Evolutionary conservation across 2,329 filamentous ascomycete species (phyloP).

Genomic region (Curvularia lunata): DNA sequence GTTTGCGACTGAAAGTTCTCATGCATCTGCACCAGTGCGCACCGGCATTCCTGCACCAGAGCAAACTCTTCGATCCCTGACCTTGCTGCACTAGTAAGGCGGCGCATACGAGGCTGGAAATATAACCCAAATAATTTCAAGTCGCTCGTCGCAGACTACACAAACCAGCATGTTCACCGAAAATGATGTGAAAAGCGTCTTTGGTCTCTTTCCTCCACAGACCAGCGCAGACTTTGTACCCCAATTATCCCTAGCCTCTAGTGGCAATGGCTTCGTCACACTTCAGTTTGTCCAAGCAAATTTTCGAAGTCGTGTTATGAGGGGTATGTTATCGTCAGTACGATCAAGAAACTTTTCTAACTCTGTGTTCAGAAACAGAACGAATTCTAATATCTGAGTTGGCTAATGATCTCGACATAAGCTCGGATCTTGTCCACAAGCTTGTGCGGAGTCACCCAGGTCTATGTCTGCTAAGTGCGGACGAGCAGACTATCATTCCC

Average conservation of each 20-base stretch:
- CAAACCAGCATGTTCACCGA: constrained; percentile 39
- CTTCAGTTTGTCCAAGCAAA: constrained; percentile 25
- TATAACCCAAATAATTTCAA: not conserved
- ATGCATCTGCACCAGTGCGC: not conserved
- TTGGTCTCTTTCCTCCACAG: constrained; percentile 30
- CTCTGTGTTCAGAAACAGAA: constrained; percentile 12
- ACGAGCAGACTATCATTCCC: constrained; percentile 33
- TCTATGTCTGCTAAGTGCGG: constrained; percentile 34
- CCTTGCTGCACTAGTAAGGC: not conserved
- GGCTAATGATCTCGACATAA: constrained; percentile 29
- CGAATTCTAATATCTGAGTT: constrained; percentile 26
- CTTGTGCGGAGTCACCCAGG: constrained; percentile 26
- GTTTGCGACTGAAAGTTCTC: not conserved
- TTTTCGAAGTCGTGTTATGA: constrained; percentile 29
- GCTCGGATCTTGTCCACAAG: constrained; percentile 25
- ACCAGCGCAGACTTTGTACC: constrained; percentile 19
- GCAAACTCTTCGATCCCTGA: not conserved
- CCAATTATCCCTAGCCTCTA: constrained; percentile 28
- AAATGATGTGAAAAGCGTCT: constrained; percentile 41
- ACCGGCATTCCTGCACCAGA: not conserved
- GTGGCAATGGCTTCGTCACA: constrained; percentile 38
- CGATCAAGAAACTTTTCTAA: constrained; percentile 6
- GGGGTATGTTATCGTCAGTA: constrained; percentile 10
- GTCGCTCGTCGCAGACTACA: not conserved
- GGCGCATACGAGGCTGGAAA: not conserved